These are phyloP conservation scores for Cucurbita pepo DNA, from an alignment of 306 rosid genomes.

Conservation along the genomic window DNA sequence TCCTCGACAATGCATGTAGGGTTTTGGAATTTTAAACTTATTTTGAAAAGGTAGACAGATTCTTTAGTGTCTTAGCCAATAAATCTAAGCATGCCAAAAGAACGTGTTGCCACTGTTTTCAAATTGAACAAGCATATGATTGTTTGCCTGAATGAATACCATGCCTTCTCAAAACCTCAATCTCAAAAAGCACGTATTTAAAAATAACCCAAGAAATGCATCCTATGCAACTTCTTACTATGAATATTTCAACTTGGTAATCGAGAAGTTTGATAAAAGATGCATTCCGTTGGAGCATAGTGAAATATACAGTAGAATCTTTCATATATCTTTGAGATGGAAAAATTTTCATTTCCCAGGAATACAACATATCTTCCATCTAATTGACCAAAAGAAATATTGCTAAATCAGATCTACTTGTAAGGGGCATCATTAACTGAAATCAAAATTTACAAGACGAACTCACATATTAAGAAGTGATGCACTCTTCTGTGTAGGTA, in stretches of 20 bases:
- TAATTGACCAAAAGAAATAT: neutral
- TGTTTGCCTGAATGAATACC: neutral
- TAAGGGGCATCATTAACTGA: neutral
- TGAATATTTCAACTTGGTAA: neutral
- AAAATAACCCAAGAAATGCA: neutral
- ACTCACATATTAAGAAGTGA: slow-evolving; percentile 51
- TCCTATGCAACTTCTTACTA: neutral
- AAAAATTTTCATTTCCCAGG: neutral
- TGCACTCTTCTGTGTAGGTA: slow-evolving; percentile 32
- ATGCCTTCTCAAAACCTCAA: neutral
- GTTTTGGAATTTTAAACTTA: neutral
- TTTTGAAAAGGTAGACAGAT: neutral
- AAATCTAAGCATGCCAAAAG: neutral
- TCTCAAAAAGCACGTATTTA: neutral
- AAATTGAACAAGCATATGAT: neutral
- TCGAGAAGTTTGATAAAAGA: neutral
- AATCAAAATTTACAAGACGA: neutral
- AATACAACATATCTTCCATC: neutral
- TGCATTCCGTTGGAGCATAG: neutral
- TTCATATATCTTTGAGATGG: neutral
- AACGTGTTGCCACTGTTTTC: neutral
- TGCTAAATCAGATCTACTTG: neutral
- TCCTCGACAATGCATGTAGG: neutral
- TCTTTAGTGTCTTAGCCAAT: neutral
- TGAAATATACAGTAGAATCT: neutral